phyloP scores from a whole-genome alignment of 1,139 yeast genomes.

The Dujonia santamariae region DNA sequence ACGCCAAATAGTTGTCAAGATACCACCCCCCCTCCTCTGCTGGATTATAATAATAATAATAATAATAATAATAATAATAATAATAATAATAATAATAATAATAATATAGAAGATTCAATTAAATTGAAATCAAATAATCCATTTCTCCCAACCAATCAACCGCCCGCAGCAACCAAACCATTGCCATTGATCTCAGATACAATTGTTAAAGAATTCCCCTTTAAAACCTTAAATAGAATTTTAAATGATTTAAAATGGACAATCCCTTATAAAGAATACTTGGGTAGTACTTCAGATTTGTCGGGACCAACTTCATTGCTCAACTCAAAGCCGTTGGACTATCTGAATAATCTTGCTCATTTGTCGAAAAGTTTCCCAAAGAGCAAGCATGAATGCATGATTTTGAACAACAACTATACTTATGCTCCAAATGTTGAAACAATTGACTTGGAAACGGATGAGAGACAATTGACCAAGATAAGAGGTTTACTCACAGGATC shows the following conservation, averaged over 20 bases:
- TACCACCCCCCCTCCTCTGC: too few species aligned
- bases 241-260: constrained; percentile 60
- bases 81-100: too few species aligned
- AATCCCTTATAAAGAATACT: constrained; percentile 20
- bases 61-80: too few species aligned
- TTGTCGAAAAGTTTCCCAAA: constrained; percentile 12
- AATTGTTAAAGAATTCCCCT: constrained; percentile 22
- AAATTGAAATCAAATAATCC: constrained; percentile 6
- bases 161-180: constrained; percentile 1
- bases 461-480: constrained; percentile 23
- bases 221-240: constrained; percentile 65
- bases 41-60: too few species aligned
- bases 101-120: too few species aligned
- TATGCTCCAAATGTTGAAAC: constrained; percentile 30
- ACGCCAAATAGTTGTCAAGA: too few species aligned
- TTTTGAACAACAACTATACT: constrained; percentile 32
- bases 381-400: constrained; percentile 18
- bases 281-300: constrained; percentile 12
- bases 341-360: constrained; percentile 28
- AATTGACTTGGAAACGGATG: constrained; percentile 15
- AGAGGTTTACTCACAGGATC: constrained; percentile 29
- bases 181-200: constrained; percentile 4
- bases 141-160: constrained; percentile 5
- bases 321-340: constrained; percentile 30
- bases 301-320: constrained; percentile 12